phyloP scores from a whole-genome alignment of 2,329 filamentous ascomycete genomes.

The Coniochaeta pulveracea region DNA sequence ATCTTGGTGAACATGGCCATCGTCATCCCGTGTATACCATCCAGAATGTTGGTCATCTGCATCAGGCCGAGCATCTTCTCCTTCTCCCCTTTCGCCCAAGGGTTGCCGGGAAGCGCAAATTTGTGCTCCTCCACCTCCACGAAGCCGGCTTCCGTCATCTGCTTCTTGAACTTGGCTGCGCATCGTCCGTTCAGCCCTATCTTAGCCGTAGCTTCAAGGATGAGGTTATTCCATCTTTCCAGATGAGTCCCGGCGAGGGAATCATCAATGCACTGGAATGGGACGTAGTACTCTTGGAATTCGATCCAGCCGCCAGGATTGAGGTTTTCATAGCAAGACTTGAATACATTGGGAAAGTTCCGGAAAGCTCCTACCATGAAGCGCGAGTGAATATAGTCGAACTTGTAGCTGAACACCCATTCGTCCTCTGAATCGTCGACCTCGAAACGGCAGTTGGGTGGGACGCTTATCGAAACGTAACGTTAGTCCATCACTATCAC shows the following conservation, averaged over 20 bases:
- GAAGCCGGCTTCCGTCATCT: conserved; percentile 11
- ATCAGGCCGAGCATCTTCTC: conserved; percentile 13
- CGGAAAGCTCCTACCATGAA: conserved; percentile 11
- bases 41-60: conserved; percentile 12
- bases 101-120: conserved; percentile 10
- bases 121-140: conserved; percentile 10
- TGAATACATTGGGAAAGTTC: conserved; percentile 11
- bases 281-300: conserved; percentile 11
- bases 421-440: conserved; percentile 41
- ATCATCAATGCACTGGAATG: conserved; percentile 9
- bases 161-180: conserved; percentile 8
- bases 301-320: conserved; percentile 14
- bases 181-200: background rate
- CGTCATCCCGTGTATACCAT: conserved; percentile 13
- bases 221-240: conserved; percentile 9
- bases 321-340: conserved; percentile 9
- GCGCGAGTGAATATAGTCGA: conserved; percentile 14
- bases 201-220: conserved; percentile 6
- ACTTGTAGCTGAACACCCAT: conserved; percentile 22
- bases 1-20: conserved; percentile 12
- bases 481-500: no score
- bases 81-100: conserved; percentile 12
- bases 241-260: conserved; percentile 10
- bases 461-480: conserved; percentile 3
- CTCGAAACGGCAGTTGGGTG: conserved; percentile 35